These are phyloP conservation scores for Serendipita sp. DNA, from an alignment of 768 basidiomycete species.

Conservation along the genomic window DNA sequence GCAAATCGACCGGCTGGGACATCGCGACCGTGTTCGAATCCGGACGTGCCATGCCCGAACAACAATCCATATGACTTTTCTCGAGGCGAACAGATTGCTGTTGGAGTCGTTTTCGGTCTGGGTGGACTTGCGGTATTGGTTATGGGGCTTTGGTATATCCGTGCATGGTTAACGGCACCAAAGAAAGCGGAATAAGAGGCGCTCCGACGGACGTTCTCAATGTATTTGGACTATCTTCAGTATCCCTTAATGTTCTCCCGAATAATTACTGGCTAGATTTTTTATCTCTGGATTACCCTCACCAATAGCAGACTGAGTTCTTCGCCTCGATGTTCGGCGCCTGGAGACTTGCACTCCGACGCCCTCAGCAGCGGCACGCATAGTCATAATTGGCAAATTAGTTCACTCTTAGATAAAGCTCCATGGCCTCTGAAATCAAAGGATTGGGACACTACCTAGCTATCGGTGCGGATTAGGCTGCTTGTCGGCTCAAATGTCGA, in stretches of 20 bases:
- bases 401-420: not conserved
- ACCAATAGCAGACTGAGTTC: too few relatives aligned
- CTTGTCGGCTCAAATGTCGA: too few relatives aligned
- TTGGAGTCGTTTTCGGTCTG: conserved; percentile 49
- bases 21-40: conserved; percentile 67
- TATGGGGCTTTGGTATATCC: conserved; percentile 15
- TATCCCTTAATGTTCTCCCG: too few relatives aligned
- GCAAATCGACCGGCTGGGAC: conserved; percentile 37
- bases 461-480: not conserved
- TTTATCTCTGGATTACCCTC: too few relatives aligned
- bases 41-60: conserved; percentile 32
- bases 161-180: not conserved
- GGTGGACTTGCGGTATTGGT: conserved; percentile 45
- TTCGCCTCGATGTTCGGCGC: not conserved
- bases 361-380: not conserved
- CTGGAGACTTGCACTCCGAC: not conserved
- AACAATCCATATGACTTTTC: conserved; percentile 32
- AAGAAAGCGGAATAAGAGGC: not conserved
- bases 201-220: not conserved
- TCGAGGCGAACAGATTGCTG: conserved; percentile 45
- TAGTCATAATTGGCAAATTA: not conserved
- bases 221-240: too few relatives aligned
- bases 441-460: not conserved
- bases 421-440: not conserved
- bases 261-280: too few relatives aligned